A percentile compares a stretch with the other conserved stretches of the same genome.
These are phyloP conservation scores for Colletotrichum agaves DNA, from an alignment of 2,329 filamentous ascomycete genomes.

Conservation along the genomic window DNA sequence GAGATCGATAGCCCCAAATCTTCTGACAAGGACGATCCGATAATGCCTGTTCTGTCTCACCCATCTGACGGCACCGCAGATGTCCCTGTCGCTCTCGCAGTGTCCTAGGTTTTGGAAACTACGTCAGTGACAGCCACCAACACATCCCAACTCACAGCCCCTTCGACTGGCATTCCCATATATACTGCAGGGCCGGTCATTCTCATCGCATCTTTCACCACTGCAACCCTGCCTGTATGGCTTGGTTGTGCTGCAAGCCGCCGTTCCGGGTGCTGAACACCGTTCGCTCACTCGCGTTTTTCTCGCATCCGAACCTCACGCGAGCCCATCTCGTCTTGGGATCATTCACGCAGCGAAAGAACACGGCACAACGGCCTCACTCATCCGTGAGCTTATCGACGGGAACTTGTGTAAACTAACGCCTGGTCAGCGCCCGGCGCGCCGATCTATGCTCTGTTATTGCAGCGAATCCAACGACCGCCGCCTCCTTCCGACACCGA, in stretches of 20 bases:
- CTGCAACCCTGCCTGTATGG: neutral
- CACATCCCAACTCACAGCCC: neutral
- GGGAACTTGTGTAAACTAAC: constrained; percentile 1
- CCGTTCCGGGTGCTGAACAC: neutral
- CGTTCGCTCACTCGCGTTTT: neutral
- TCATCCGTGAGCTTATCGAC: neutral
- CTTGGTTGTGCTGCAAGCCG: neutral
- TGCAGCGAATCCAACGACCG: neutral
- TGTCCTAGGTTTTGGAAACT: neutral
- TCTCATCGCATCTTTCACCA: constrained; percentile 15
- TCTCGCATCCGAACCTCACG: neutral
- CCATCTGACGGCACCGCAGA: neutral
- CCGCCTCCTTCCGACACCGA: neutral
- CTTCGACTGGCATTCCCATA: neutral
- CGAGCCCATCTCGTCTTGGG: constrained; percentile 8
- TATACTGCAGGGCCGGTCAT: neutral
- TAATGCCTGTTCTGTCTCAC: neutral
- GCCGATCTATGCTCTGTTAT: constrained; percentile 14
- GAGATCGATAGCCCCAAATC: neutral
- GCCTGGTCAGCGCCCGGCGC: neutral
- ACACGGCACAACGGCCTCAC: neutral
- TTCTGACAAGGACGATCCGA: constrained; percentile 5
- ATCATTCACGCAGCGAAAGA: neutral
- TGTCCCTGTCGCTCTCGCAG: neutral
- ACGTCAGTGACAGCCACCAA: constrained; percentile 1